These are phyloP conservation scores for Neurospora sp. DNA, from an alignment of 495 filamentous ascomycete species.

Conservation along the genomic window DNA sequence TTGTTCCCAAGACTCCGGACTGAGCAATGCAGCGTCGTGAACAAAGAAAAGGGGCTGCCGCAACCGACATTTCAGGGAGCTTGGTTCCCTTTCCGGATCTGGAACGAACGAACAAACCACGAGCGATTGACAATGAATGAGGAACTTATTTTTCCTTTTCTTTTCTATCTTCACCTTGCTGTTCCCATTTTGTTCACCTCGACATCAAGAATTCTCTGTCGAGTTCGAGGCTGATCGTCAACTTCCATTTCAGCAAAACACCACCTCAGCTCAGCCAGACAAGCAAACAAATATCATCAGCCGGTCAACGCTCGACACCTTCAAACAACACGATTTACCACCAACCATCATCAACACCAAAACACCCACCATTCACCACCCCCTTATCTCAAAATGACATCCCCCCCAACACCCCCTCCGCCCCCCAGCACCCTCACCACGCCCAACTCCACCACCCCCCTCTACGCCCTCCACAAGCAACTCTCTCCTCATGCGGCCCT, in stretches of 20 bases:
- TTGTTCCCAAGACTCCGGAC: not conserved
- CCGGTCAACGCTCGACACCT: not conserved
- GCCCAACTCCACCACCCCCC: not conserved
- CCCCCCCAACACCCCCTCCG: not conserved
- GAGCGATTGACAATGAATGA: not conserved
- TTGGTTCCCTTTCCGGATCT: not conserved
- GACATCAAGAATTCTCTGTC: too few species aligned
- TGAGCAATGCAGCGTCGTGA: not conserved
- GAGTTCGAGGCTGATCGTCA: not conserved
- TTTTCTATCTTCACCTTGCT: not conserved
- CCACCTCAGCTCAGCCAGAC: not conserved
- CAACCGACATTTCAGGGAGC: not conserved
- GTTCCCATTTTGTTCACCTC: too few species aligned
- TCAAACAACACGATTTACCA: not conserved
- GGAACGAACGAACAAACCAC: not conserved
- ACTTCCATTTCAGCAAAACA: not conserved
- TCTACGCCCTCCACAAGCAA: slow-evolving; percentile 9
- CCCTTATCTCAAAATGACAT: not conserved
- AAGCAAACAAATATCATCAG: not conserved
- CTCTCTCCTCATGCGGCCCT: slow-evolving; percentile 4
- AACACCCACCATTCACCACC: not conserved
- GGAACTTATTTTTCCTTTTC: not conserved
- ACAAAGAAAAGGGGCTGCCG: not conserved
- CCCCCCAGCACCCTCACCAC: not conserved
- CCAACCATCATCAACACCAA: not conserved